phyloP scores from a whole-genome alignment of 139 green algal species.

The Coelastrella sp. region DNA sequence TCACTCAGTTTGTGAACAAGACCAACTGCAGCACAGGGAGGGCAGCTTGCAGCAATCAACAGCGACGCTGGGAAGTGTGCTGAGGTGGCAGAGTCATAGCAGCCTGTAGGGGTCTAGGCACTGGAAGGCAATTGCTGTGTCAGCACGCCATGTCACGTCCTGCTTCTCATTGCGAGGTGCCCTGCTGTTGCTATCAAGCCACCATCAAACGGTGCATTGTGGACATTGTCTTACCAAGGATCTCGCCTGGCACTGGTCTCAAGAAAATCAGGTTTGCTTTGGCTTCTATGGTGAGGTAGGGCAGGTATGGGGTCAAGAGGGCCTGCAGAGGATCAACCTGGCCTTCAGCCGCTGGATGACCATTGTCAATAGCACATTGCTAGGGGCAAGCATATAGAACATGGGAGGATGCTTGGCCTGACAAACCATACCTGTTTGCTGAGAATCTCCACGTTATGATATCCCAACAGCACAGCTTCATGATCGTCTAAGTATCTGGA shows the following conservation, averaged over 20 bases:
- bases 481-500: slow-evolving; percentile 23
- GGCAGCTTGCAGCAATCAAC: neutral
- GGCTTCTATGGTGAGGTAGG: slow-evolving; percentile 14
- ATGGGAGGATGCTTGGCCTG: neutral
- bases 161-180: too few relatives aligned
- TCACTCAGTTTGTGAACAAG: slow-evolving; percentile 26
- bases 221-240: slow-evolving; percentile 21
- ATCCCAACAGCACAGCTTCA: slow-evolving; percentile 17
- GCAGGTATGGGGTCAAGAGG: neutral
- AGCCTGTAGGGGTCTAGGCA: too few relatives aligned
- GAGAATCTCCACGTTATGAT: neutral
- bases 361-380: too few relatives aligned
- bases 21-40: slow-evolving; percentile 13
- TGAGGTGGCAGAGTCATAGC: neutral
- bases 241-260: neutral
- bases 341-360: too few relatives aligned
- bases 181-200: too few relatives aligned
- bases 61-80: neutral
- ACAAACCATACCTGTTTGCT: slow-evolving; percentile 17
- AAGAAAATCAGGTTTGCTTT: slow-evolving; percentile 15
- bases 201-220: too few relatives aligned
- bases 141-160: too few relatives aligned
- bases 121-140: too few relatives aligned
- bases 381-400: too few relatives aligned
- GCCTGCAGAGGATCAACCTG: slow-evolving; percentile 1